Base-by-base conservation (phyloP, 2,329 filamentous ascomycete genomes). In the Aureobasidium sp. region DNA sequence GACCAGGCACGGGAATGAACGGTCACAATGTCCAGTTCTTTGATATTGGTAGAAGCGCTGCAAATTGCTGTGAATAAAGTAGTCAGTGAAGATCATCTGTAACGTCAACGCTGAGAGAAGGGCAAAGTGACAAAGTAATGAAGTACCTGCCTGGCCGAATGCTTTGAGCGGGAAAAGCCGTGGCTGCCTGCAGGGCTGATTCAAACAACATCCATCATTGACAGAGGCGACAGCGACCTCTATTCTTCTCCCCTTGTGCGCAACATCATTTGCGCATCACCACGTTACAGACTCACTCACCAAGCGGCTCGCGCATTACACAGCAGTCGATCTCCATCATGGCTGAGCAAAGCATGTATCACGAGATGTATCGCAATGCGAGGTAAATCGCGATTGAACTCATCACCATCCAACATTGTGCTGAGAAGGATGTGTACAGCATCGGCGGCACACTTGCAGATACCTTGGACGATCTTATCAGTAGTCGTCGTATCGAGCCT, bases 291-390 rank as follows among this genome's bases (percentile, higher is more conserved):
- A 21, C 14, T 8, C 36, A 42, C 21, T 4, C 5, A 2, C 32
- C 16, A 34, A 25, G 25, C 30, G 30, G 32, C 32, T 39, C 25
- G 37, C 59, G 37, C 48, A 61, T 9, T 16, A 37, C 42, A 32
- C 34, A 41, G 39, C 37, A 16, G 16, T 21, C 37, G 21, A 42
- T 27, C 25, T 32, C 16, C 66, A 77, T 64, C 57, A 81, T 81
- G 79, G 78, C 77, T 73, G 70, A 77, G 68, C 74, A 59, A 36
- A 64, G 81, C 65, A 74, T 82, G 67, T 87, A 84, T 80, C 99
- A 97, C 77, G 94, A 99, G 84, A 87, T 99, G 72, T 99, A 99
- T 77, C 90, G 94, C 71, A 88, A 92, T 80, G 96, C 91, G 85
- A 97, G 93, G 94, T 97, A 90, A n/a, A 3, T 16, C 13, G 27